Evolutionary conservation across 2,329 filamentous ascomycete genomes (phyloP).

Genomic region (Penicillium sp.): DNA sequence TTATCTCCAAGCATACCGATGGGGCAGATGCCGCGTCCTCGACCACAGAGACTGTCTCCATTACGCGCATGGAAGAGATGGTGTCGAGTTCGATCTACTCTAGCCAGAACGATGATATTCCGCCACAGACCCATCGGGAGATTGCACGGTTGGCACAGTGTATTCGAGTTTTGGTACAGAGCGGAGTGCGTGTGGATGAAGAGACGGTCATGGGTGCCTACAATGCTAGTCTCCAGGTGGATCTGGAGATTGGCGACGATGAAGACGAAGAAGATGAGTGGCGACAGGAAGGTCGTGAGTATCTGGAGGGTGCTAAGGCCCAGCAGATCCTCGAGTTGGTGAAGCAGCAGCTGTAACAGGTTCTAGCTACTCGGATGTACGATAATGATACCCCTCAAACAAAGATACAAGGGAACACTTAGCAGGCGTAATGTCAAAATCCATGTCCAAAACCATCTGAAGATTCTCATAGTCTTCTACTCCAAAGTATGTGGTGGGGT

Average conservation of each 20-base stretch:
- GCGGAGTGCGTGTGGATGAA: slow-evolving; percentile 82
- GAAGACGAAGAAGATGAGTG: slow-evolving; percentile 35
- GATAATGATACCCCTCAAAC: slow-evolving; percentile 13
- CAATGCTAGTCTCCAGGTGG: slow-evolving; percentile 72
- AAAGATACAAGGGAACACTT: slow-evolving; percentile 4
- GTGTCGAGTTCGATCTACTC: slow-evolving; percentile 86
- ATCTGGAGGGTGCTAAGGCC: slow-evolving; percentile 43
- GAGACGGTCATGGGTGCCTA: slow-evolving; percentile 82
- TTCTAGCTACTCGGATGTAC: slow-evolving; percentile 3
- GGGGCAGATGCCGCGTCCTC: slow-evolving; percentile 43
- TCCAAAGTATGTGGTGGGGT: not conserved
- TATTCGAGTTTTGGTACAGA: slow-evolving; percentile 77
- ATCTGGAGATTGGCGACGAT: slow-evolving; percentile 42
- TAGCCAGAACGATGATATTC: slow-evolving; percentile 87
- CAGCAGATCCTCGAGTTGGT: slow-evolving; percentile 38
- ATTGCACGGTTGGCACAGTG: slow-evolving; percentile 81
- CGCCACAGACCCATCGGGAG: slow-evolving; percentile 74
- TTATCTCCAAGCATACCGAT: slow-evolving; percentile 82
- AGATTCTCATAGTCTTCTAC: not conserved
- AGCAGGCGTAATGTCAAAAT: not conserved
- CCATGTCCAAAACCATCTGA: not conserved
- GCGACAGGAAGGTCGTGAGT: slow-evolving; percentile 39
- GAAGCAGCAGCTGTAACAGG: slow-evolving; percentile 13
- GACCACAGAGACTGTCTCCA: slow-evolving; percentile 55
- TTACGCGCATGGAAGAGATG: slow-evolving; percentile 84